Evolutionary conservation across 2,329 filamentous ascomycete genomes (phyloP).

Genomic region (Akanthomyces lecanii): DNA sequence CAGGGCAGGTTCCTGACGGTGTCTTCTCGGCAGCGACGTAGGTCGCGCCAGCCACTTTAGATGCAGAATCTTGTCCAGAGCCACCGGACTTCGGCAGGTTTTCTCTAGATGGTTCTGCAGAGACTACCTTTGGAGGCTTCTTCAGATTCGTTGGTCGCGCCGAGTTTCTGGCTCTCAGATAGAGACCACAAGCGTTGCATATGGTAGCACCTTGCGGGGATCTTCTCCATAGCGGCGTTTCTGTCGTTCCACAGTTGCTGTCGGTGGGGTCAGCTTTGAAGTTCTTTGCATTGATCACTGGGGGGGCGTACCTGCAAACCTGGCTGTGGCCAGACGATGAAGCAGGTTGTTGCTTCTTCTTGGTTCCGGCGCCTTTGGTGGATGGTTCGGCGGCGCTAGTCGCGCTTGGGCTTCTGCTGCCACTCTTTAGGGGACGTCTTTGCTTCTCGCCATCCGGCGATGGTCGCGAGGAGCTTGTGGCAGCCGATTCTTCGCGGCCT

Average conservation of each 20-base stretch:
- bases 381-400: conserved; percentile 23
- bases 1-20: conserved; percentile 83
- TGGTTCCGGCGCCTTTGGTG: conserved; percentile 1
- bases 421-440: conserved; percentile 21
- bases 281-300: neutral
- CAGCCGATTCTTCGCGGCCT: conserved; percentile 22
- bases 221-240: conserved; percentile 89
- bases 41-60: conserved; percentile 52
- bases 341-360: conserved; percentile 15
- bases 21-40: conserved; percentile 75
- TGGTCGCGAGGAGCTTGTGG: conserved; percentile 21
- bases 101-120: conserved; percentile 40
- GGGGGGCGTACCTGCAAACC: conserved; percentile 14
- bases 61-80: conserved; percentile 36
- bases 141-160: conserved; percentile 87
- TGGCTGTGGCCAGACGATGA: conserved; percentile 13
- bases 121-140: conserved; percentile 57
- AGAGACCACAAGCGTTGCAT: conserved; percentile 95
- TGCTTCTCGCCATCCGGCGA: conserved; percentile 24
- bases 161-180: conserved; percentile 89
- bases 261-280: conserved; percentile 2
- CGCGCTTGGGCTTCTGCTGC: conserved; percentile 26
- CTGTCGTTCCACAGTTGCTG: conserved; percentile 92
- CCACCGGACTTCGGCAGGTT: conserved; percentile 35
- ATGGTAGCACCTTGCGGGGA: conserved; percentile 92